Percentiles rank a stretch among this genome's conserved stretches.
These are phyloP conservation scores for Colletotrichum incanum DNA, from an alignment of 2,329 filamentous ascomycete species.

Conservation along the genomic window DNA sequence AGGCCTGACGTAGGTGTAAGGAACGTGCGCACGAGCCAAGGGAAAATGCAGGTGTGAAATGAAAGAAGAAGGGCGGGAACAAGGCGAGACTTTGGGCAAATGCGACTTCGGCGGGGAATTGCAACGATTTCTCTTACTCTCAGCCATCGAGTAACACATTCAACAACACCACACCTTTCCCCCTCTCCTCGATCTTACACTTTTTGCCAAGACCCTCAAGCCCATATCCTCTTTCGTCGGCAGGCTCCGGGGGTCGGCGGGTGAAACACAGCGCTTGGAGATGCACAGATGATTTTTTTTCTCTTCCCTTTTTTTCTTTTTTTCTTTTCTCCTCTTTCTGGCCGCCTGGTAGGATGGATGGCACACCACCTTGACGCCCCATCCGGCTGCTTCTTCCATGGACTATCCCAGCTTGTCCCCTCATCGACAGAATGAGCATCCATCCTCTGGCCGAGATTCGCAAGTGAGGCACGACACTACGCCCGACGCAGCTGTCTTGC, in stretches of 20 bases:
- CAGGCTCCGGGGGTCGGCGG: constrained; percentile 39
- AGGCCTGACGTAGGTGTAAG: constrained; percentile 38
- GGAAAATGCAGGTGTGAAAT: not conserved
- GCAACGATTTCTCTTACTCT: constrained; percentile 39
- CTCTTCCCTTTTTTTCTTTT: not conserved
- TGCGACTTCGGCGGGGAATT: not conserved
- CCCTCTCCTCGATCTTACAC: not conserved
- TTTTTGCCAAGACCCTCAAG: constrained; percentile 3
- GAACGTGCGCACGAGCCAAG: constrained; percentile 21
- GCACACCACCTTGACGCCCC: constrained; percentile 2
- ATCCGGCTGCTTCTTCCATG: constrained; percentile 2
- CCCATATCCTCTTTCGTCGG: constrained; percentile 8
- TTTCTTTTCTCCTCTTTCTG: not conserved
- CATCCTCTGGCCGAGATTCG: not conserved
- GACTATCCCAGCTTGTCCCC: constrained; percentile 1
- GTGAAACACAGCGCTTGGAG: constrained; percentile 40
- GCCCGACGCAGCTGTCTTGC: not conserved
- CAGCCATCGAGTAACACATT: constrained; percentile 41
- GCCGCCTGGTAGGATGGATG: constrained; percentile 17
- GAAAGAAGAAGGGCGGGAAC: not conserved
- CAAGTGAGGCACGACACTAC: constrained; percentile 1
- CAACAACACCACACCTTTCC: not conserved
- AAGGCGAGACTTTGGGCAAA: not conserved
- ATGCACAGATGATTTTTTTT: constrained; percentile 30
- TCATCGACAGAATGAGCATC: not conserved